These are phyloP conservation scores for Ashbya aceris DNA, from an alignment of 1,139 yeast genomes.

Conservation along the genomic window DNA sequence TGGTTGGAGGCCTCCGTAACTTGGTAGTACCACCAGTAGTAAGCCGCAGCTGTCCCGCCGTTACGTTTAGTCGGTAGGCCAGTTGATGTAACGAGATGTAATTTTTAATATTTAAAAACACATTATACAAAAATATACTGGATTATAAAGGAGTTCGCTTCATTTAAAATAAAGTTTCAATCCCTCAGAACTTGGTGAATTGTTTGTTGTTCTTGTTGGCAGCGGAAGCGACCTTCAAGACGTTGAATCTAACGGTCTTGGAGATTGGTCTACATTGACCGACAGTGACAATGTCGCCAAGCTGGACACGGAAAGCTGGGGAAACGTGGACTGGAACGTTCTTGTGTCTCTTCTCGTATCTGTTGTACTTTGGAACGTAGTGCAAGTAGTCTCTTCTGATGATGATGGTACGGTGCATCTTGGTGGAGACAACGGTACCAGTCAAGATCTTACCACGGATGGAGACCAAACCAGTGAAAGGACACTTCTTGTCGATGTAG, in stretches of 20 bases:
- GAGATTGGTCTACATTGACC: slow-evolving; percentile 99
- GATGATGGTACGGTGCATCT: slow-evolving; percentile 99
- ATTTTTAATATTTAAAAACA: slow-evolving; percentile 7
- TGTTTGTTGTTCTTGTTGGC: slow-evolving; percentile 83
- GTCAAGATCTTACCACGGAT: slow-evolving; percentile 99
- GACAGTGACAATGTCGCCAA: slow-evolving; percentile 98
- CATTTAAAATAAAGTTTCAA: neutral
- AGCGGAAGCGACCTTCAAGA: slow-evolving; percentile 88
- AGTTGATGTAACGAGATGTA: slow-evolving; percentile 6
- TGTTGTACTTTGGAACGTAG: slow-evolving; percentile 99
- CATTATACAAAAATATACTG: slow-evolving; percentile 7
- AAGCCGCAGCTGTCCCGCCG: too few relatives aligned
- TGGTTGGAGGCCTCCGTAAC: neutral
- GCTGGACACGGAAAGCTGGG: slow-evolving; percentile 99
- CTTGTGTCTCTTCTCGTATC: slow-evolving; percentile 99
- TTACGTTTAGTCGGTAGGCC: too few relatives aligned
- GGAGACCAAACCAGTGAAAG: slow-evolving; percentile 92
- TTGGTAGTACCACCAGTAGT: too few relatives aligned
- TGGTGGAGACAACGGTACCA: slow-evolving; percentile 98
- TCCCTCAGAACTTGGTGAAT: slow-evolving; percentile 84
- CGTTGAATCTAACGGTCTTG: slow-evolving; percentile 99
- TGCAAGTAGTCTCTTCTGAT: slow-evolving; percentile 99
- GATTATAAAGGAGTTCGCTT: neutral
- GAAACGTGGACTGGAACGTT: slow-evolving; percentile 99
- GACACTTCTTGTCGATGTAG: slow-evolving; percentile 99